Evolutionary conservation across 257 asterid genomes (phyloP), one percentile per base, ranked within the genome.

Genomic region (Craterostigma plantagineum): DNA sequence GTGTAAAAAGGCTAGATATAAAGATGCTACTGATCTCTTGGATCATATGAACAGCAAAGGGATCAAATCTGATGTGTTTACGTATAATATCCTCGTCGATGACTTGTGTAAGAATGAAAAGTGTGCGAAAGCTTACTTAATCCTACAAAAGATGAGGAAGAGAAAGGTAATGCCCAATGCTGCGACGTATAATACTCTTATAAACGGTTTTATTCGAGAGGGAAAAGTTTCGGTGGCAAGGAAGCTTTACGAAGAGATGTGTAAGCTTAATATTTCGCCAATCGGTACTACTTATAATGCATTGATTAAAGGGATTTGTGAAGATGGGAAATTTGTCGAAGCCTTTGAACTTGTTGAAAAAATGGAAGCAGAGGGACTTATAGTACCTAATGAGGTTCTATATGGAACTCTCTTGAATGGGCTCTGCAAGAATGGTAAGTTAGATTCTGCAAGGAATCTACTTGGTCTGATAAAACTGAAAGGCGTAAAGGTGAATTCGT

Each of bases 391-490:
- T 66, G 91, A 76, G 59, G 73, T 77, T 51, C 79, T 78, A 42
- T 82, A 73, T 44, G 98, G 95, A 42, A 50, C 80, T 48, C 63
- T 87, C 48, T 55, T 87, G 74, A 67, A 87, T 43, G 98, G 95
- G 34, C 67, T 79, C 16, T 82, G 90, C 67, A 73, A 72, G 70
- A 59, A 59, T 47, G 82, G 68, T 1, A 69, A 64, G 61, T 50
- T 87, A 49, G 85, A 61, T 71, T 74, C 63, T 15, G 92, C 92
- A 11, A 62, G 64, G 53, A 42, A 48, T 38, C 61, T 82, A 17
- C 52, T 87, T 48, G 66, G 64, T 17, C 66, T 58, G 71, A 66
- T 82, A 55, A 76, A 68, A 66, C 36, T 58, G 42, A 65, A 42
- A 41, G 75, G 75, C 45, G 48, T 69, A n/a, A 23, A 62, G 55